Evolutionary conservation across 495 filamentous ascomycete genomes (phyloP).

Genomic region (Penicillium canescens): DNA sequence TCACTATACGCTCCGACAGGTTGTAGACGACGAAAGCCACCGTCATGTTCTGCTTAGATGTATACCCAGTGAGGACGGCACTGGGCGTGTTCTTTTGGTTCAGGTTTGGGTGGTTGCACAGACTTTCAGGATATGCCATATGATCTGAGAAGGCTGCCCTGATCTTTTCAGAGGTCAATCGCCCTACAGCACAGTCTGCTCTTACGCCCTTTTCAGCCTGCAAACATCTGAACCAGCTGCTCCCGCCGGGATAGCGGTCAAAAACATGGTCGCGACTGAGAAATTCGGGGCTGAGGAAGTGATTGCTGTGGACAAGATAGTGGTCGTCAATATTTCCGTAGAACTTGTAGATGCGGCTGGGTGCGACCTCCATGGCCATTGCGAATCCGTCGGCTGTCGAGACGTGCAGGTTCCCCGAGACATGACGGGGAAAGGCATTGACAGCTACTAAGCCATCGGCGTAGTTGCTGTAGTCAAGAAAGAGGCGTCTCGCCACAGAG

Average conservation of each 20-base stretch:
- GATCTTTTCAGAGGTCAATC: conserved; percentile 1
- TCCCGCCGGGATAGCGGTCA: conserved; percentile 1
- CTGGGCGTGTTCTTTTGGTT: too few species aligned
- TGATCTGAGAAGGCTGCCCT: conserved; percentile 26
- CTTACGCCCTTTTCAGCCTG: not conserved
- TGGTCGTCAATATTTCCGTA: conserved; percentile 2
- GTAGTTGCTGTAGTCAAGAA: conserved; percentile 16
- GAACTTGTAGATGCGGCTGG: conserved; percentile 1
- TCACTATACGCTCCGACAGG: too few species aligned
- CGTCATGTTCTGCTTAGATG: too few species aligned
- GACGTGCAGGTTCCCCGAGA: conserved; percentile 25
- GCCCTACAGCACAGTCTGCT: not conserved
- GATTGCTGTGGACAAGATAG: conserved; percentile 3
- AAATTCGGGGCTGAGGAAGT: not conserved
- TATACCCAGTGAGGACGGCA: too few species aligned
- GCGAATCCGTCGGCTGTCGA: conserved; percentile 26
- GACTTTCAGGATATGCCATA: conserved; percentile 21
- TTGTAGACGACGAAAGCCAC: too few species aligned
- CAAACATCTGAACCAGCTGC: conserved; percentile 1
- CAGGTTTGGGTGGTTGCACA: conserved; percentile 1
- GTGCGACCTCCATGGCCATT: conserved; percentile 19
- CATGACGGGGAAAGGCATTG: conserved; percentile 20
- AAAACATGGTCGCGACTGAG: not conserved
- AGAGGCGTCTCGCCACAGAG: conserved; percentile 21
- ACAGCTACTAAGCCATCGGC: conserved; percentile 4